A percentile compares a stretch with the other conserved stretches of the same genome.
These are phyloP conservation scores for Stentor coeruleus DNA, from an alignment of 73 alveolate genomes.

Conservation along the genomic window DNA sequence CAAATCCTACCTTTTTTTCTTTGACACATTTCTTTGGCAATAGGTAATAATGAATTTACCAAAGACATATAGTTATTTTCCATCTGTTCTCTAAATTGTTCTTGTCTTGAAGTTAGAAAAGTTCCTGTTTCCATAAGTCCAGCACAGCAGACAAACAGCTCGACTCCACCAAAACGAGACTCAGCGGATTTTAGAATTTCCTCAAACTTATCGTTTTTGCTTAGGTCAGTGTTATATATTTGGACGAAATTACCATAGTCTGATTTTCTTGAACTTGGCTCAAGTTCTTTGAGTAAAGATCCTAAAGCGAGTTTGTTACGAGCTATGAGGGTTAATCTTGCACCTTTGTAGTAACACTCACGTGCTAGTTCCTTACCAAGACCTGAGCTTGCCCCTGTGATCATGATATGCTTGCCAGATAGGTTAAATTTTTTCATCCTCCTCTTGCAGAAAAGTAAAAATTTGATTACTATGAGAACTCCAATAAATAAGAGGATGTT, in stretches of 20 bases:
- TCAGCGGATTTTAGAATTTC: not conserved
- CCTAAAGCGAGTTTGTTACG: conserved; percentile 29
- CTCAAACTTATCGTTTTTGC: not conserved
- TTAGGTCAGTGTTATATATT: not conserved
- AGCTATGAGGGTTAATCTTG: conserved; percentile 36
- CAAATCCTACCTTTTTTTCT: not conserved
- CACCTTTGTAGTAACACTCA: conserved; percentile 38
- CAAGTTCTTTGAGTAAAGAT: conserved; percentile 25
- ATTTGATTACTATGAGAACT: no score
- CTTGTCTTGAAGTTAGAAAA: not conserved
- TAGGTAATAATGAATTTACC: not conserved
- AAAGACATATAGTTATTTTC: not conserved
- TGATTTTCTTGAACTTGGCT: not conserved
- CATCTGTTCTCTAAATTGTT: not conserved
- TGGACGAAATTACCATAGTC: not conserved
- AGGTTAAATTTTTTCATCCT: no score
- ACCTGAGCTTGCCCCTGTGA: conserved; percentile 41
- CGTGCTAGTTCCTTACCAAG: conserved; percentile 32
- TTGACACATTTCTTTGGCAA: not conserved
- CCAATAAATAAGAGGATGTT: no score
- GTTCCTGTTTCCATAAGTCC: not conserved
- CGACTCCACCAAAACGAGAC: not conserved
- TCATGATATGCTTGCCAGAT: conserved; percentile 39
- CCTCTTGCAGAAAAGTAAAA: no score
- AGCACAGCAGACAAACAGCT: not conserved